Base-by-base conservation (phyloP, 768 basidiomycete species). In the Coprinopsis sp. region DNA sequence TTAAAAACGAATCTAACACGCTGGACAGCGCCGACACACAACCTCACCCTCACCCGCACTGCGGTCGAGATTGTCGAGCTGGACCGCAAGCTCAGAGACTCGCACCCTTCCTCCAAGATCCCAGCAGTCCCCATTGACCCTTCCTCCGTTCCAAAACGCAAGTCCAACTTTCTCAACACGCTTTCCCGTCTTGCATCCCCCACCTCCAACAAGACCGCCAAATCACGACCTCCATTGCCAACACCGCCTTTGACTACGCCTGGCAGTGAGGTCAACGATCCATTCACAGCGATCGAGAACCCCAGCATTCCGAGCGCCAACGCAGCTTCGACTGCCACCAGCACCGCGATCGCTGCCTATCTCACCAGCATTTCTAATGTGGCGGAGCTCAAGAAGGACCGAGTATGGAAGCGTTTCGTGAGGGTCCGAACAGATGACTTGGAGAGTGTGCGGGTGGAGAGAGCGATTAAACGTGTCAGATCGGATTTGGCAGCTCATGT, bases 371-470 rank as follows among this genome's bases (percentile, higher is more conserved):
- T 92, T 27, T 81, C 91, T 44, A 90, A 88, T 53, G 76, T 81
- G 33, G 65, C 75, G 3, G 59, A 69, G 3, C 61, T 93, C 33
- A 80, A 87, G 28, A 74, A 77, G 45, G 69, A 81, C 16, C 76
- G 82, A 34, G 70, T 79, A 2, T 95, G 91, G 91, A 87, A 84
- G 58, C 79, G 84, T 13, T 95, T 95, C 56, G 85, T 93, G 46
- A 73, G 82, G 37, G 88, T 92, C 6, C 77, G 91, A 46, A 85
- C 82, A 3, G 91, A 94, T 58, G 92, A 95, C 63, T 65, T 94
- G 41, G 84, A 93, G 69, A 91, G 89, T 55, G 83, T 84, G 5
- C 81, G 91, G 34, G 82, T 87, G 31, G 90, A 93, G 68, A 76
- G 89, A 52, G 86, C 91, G 3, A 87, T 93, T 66, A 91, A 91